Evolutionary conservation across 2,329 filamentous ascomycete genomes (phyloP).

Genomic region (Neonectria ditissima): DNA sequence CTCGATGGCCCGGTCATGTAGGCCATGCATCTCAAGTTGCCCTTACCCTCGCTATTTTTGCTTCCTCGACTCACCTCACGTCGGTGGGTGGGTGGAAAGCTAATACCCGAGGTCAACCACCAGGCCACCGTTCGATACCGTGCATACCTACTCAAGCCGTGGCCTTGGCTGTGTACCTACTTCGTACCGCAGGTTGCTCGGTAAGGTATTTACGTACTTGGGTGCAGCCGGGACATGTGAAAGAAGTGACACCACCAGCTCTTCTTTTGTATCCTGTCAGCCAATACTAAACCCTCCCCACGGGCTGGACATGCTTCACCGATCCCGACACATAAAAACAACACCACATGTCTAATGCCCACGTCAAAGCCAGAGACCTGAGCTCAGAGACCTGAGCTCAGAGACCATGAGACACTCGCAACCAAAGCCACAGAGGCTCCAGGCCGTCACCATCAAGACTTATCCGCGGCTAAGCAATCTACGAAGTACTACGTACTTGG

Average conservation of each 20-base stretch:
- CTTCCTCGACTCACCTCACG: constrained; percentile 17
- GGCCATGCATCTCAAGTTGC: constrained; percentile 7
- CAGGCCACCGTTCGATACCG: constrained; percentile 18
- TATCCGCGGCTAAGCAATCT: constrained; percentile 38
- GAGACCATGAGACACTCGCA: neutral
- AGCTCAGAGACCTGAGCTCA: neutral
- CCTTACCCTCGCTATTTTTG: constrained; percentile 22
- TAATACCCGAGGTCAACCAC: neutral
- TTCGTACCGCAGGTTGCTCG: neutral
- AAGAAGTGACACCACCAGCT: constrained; percentile 19
- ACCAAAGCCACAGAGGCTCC: constrained; percentile 12
- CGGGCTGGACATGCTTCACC: constrained; percentile 14
- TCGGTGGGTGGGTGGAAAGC: neutral
- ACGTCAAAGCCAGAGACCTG: neutral
- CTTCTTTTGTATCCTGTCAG: neutral
- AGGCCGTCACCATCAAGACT: constrained; percentile 26
- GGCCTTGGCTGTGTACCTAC: neutral
- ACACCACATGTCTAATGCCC: neutral
- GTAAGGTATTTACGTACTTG: neutral
- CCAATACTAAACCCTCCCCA: constrained; percentile 1
- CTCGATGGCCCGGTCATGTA: constrained; percentile 5
- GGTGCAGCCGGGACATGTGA: constrained; percentile 12
- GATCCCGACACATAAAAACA: constrained; percentile 3
- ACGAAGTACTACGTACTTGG: no score
- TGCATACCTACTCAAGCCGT: constrained; percentile 15